Evolutionary conservation across 2,329 filamentous ascomycete genomes (phyloP), one percentile per base, ranked within the genome.

Genomic region (Microcyclosporella mali): DNA sequence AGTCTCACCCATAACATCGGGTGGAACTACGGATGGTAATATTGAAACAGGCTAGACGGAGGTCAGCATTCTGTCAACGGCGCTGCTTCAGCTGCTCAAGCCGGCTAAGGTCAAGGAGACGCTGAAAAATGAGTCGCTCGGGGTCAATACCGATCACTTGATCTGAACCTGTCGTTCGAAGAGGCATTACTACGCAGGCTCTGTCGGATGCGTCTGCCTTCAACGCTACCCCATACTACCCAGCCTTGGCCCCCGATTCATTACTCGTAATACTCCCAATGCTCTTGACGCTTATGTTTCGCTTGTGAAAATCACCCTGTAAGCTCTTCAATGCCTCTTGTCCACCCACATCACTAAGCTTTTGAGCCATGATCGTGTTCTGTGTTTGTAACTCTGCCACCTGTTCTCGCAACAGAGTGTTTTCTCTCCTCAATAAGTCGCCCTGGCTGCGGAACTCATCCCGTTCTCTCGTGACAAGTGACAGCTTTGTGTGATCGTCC

Each of bases 321-420:
- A 57, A 33, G n/a, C 40, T 40, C 43, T 46, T 49, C 47, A 57
- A 50, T 18, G 47, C 49, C 49, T 55, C 45, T 57, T 58, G 38
- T 61, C 64, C 51, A 43, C 61, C 50, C 57, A 45, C 12, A n/a
- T 45, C 45, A n/a, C 58, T 40, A 39, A 76, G 40, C 34, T 60
- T 58, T 6, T 64, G 63, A 8, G 70, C 70, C 41, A 82, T 56
- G 27, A 57, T 63, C 11, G 73, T 76, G 57, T 81, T 81, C 65
- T 81, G 75, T 33, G 63, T 66, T 62, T 81, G 77, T 59, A 81
- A 53, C 29, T 72, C 71, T 21, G 69, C 70, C 46, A 81, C 67
- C 57, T 78, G 69, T 55, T 65, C 63, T 37, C 71, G 61, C 53
- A 77, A 65, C 41, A 75, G 56, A 43, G 66, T 64, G 40, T 75